Conservation (phyloP, 1,139 yeast genomes). For the Magnusiomyces fungicola region DNA sequence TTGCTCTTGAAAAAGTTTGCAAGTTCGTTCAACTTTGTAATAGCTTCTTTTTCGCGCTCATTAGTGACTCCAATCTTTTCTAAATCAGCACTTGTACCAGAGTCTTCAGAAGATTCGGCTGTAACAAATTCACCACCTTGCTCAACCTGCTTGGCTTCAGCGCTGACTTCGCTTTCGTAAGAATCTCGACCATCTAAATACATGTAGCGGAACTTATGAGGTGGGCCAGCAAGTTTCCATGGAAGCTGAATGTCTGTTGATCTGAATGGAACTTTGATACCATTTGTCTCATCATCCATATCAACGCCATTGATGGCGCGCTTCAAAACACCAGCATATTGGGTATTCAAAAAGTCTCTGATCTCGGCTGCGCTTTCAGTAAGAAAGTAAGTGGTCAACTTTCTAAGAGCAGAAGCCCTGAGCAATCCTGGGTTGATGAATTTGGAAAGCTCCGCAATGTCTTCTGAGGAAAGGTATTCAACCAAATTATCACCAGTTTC, state of each 20-base stretch:
- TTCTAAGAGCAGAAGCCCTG: slow-evolving; percentile 35
- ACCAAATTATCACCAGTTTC: background rate
- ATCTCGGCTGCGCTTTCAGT: slow-evolving; percentile 68
- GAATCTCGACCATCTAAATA: slow-evolving; percentile 47
- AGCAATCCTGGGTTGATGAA: slow-evolving; percentile 56
- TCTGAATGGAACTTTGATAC: slow-evolving; percentile 44
- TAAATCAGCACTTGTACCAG: slow-evolving; percentile 7
- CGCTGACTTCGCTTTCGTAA: slow-evolving; percentile 13
- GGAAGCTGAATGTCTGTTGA: slow-evolving; percentile 56
- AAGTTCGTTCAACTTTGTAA: slow-evolving; percentile 42
- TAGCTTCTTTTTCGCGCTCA: slow-evolving; percentile 19
- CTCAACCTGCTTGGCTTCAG: slow-evolving; percentile 21
- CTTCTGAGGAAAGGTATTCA: slow-evolving; percentile 27
- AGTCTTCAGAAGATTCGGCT: slow-evolving; percentile 5
- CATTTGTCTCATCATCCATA: slow-evolving; percentile 46
- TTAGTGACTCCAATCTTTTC: background rate
- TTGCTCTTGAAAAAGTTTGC: slow-evolving; percentile 52
- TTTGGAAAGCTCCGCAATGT: slow-evolving; percentile 40
- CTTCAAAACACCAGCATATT: slow-evolving; percentile 44
- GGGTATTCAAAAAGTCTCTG: slow-evolving; percentile 50
- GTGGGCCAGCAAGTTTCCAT: slow-evolving; percentile 91
- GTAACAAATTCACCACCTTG: slow-evolving; percentile 2
- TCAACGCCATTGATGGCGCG: slow-evolving; percentile 38
- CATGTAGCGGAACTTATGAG: slow-evolving; percentile 84
- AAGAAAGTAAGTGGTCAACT: slow-evolving; percentile 46